These are phyloP conservation scores for Stagonosporopsis cucurbitacearum DNA, from an alignment of 2,329 filamentous ascomycete species.

Conservation along the genomic window DNA sequence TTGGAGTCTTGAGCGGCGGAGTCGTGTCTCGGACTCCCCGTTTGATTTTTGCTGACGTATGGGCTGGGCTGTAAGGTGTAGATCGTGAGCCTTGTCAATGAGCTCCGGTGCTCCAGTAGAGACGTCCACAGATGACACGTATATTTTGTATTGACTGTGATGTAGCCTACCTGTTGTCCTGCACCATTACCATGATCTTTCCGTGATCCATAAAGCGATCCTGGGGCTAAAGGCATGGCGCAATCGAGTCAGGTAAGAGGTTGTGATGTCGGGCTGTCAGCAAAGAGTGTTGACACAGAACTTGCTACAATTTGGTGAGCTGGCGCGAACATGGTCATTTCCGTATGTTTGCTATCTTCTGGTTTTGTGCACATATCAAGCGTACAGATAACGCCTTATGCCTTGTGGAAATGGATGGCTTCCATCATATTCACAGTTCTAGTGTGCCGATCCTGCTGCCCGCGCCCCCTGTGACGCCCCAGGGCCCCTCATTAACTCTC, in stretches of 20 bases:
- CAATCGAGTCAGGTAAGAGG: too few relatives aligned
- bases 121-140: too few relatives aligned
- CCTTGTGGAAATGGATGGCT: too few relatives aligned
- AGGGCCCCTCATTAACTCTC: slow-evolving; percentile 52
- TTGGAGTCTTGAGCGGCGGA: slow-evolving; percentile 5
- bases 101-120: not conserved
- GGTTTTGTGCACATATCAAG: not conserved
- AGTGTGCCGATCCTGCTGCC: slow-evolving; percentile 56
- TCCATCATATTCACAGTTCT: slow-evolving; percentile 34
- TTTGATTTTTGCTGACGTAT: not conserved
- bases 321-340: not conserved
- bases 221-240: too few relatives aligned
- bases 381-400: not conserved
- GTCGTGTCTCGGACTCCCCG: slow-evolving; percentile 6
- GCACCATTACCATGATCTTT: too few relatives aligned
- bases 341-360: not conserved
- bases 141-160: too few relatives aligned
- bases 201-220: too few relatives aligned
- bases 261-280: not conserved
- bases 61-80: not conserved
- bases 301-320: not conserved
- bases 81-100: not conserved
- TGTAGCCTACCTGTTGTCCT: too few relatives aligned
- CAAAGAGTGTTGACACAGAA: not conserved
- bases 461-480: slow-evolving; percentile 50